Conservation (phyloP, 345 rosid genomes). For the Heritiera fomes region DNA sequence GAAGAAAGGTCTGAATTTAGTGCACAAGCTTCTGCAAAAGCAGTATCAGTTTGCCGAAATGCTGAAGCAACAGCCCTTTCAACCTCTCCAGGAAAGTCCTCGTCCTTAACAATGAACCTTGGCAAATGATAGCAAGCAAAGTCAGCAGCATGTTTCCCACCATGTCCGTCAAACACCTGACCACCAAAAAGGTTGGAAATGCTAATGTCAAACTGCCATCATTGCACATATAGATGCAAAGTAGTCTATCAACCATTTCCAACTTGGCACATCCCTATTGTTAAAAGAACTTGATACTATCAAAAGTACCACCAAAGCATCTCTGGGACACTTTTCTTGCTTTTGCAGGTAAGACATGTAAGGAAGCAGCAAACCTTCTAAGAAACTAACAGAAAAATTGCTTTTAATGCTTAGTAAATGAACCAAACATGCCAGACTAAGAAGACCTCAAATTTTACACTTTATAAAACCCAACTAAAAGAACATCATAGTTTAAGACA, state of each 20-base stretch:
- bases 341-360: background rate
- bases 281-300: background rate
- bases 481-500: background rate
- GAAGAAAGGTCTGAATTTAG: slow-evolving; percentile 66
- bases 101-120: slow-evolving; percentile 66
- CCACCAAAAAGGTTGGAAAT: slow-evolving; percentile 9
- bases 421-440: background rate
- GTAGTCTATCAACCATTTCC: background rate
- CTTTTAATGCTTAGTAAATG: background rate
- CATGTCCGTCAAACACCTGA: slow-evolving; percentile 66
- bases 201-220: background rate
- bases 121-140: slow-evolving; percentile 33
- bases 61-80: slow-evolving; percentile 75
- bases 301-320: background rate
- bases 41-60: slow-evolving; percentile 75
- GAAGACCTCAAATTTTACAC: background rate
- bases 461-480: background rate
- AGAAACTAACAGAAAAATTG: background rate
- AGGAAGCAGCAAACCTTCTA: background rate
- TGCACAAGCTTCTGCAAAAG: slow-evolving; percentile 52
- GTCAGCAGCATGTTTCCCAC: slow-evolving; percentile 91
- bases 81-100: slow-evolving; percentile 65
- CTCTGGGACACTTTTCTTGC: background rate
- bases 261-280: background rate
- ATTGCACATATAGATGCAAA: background rate